Percentiles rank a stretch among this genome's conserved stretches.
These are phyloP conservation scores for Chalciporus chontae DNA, from an alignment of 768 basidiomycete species.

Conservation along the genomic window DNA sequence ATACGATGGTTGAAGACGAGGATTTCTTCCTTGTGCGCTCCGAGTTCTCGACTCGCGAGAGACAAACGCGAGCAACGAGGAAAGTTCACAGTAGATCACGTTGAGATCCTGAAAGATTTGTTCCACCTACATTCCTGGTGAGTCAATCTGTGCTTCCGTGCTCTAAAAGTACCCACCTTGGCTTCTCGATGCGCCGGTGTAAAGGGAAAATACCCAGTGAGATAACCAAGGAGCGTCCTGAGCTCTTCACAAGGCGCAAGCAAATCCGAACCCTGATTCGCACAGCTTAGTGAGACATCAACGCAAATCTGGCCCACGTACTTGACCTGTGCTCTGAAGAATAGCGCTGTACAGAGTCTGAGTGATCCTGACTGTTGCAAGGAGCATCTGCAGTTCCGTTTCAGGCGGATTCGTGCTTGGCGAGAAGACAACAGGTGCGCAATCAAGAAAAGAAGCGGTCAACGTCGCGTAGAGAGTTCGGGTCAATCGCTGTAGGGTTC, in stretches of 20 bases:
- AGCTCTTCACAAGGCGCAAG: conserved; percentile 45
- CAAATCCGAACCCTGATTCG: conserved; percentile 23
- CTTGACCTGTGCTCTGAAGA: conserved; percentile 42
- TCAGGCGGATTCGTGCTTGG: conserved; percentile 58
- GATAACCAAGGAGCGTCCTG: conserved; percentile 59
- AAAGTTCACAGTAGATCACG: conserved; percentile 74
- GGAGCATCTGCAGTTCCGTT: conserved; percentile 56
- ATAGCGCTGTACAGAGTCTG: conserved; percentile 58
- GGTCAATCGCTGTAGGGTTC: conserved; percentile 54
- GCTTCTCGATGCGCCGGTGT: conserved; percentile 48
- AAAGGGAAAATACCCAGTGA: conserved; percentile 87
- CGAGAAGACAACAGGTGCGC: conserved; percentile 77
- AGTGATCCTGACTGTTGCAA: conserved; percentile 55
- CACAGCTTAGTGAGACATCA: conserved; percentile 4
- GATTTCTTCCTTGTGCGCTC: conserved; percentile 5
- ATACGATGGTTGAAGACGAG: conserved; percentile 6
- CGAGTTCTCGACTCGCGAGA: conserved; percentile 14
- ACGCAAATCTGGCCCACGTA: conserved; percentile 12
- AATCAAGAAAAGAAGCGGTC: conserved; percentile 82
- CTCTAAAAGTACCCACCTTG: conserved; percentile 38
- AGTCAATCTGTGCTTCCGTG: conserved; percentile 1
- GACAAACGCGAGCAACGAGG: conserved; percentile 55
- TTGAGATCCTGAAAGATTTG: conserved; percentile 68
- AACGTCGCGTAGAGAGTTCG: conserved; percentile 75
- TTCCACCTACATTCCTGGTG: conserved; percentile 46